A percentile compares a stretch with the other conserved stretches of the same genome.
Evolutionary conservation across 1,284 basidiomycete species (phyloP).

Genomic region (Sanghuangporus weigelae): DNA sequence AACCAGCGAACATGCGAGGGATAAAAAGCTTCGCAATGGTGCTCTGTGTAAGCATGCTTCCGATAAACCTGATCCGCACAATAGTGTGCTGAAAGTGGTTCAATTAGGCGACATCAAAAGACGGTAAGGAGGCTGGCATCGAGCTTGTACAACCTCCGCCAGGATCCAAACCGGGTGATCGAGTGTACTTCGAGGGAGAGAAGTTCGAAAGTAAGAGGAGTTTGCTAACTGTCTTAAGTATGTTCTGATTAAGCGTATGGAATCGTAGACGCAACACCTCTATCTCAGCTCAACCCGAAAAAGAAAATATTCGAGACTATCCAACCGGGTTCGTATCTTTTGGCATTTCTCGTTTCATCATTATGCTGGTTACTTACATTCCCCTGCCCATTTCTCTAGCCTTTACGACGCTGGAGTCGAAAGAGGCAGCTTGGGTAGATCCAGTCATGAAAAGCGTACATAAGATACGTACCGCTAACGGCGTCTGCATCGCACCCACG

Average conservation of each 20-base stretch:
- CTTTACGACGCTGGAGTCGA: slow-evolving; percentile 82
- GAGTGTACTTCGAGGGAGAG: slow-evolving; percentile 88
- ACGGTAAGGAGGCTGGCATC: slow-evolving; percentile 87
- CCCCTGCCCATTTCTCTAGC: slow-evolving; percentile 35
- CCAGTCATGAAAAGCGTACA: slow-evolving; percentile 75
- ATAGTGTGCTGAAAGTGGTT: neutral
- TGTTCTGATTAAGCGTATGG: slow-evolving; percentile 3
- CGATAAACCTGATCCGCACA: too few species aligned
- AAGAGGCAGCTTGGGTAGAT: slow-evolving; percentile 92
- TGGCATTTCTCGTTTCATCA: neutral
- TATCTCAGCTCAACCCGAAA: slow-evolving; percentile 89
- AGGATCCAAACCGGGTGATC: slow-evolving; percentile 85
- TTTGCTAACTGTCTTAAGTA: neutral
- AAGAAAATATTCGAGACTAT: slow-evolving; percentile 97
- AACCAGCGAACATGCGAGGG: slow-evolving; percentile 93
- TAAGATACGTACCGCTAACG: slow-evolving; percentile 81
- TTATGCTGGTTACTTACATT: neutral
- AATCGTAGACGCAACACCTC: slow-evolving; percentile 56
- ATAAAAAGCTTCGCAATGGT: slow-evolving; percentile 97
- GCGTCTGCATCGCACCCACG: slow-evolving; percentile 75
- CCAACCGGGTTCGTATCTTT: slow-evolving; percentile 62
- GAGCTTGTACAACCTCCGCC: slow-evolving; percentile 86
- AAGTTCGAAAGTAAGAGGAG: slow-evolving; percentile 67
- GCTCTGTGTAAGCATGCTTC: too few species aligned
- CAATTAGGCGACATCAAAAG: slow-evolving; percentile 75